phyloP scores from a whole-genome alignment of 441 rosid species.

The Francoa sonchifolia region DNA sequence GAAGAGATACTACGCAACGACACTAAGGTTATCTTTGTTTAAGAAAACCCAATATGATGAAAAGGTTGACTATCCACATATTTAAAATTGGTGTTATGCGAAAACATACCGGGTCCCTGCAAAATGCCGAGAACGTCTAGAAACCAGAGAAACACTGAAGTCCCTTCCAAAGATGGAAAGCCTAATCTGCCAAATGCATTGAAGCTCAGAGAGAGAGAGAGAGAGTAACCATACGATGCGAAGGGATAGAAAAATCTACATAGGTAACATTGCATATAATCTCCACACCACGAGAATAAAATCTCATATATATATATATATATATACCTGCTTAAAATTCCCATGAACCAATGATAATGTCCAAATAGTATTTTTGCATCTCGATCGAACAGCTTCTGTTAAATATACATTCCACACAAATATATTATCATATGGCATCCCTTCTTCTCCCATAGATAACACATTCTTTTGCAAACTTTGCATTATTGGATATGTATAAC shows the following conservation, averaged over 20 bases:
- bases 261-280: no score
- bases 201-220: no score
- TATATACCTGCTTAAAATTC: conserved; percentile 79
- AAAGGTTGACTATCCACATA: no score
- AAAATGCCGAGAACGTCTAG: conserved; percentile 96
- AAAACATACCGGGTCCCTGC: conserved; percentile 87
- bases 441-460: conserved; percentile 43
- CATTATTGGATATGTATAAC: conserved; percentile 96
- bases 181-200: conserved; percentile 42
- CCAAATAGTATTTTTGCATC: conserved; percentile 86
- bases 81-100: conserved; percentile 6
- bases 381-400: conserved; percentile 65
- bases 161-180: conserved; percentile 93
- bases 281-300: no score
- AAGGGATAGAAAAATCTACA: no score
- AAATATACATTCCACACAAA: conserved; percentile 91
- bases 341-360: conserved; percentile 95
- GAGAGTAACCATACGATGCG: no score
- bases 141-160: conserved; percentile 68
- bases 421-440: conserved; percentile 75
- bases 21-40: no score
- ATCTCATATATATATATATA: no score
- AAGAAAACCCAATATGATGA: no score
- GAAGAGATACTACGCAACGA: no score
- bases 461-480: conserved; percentile 89